Evolutionary conservation across 73 alveolate species (phyloP), one percentile per base, ranked within the genome.

Genomic region (Durusdinium trenchii): DNA sequence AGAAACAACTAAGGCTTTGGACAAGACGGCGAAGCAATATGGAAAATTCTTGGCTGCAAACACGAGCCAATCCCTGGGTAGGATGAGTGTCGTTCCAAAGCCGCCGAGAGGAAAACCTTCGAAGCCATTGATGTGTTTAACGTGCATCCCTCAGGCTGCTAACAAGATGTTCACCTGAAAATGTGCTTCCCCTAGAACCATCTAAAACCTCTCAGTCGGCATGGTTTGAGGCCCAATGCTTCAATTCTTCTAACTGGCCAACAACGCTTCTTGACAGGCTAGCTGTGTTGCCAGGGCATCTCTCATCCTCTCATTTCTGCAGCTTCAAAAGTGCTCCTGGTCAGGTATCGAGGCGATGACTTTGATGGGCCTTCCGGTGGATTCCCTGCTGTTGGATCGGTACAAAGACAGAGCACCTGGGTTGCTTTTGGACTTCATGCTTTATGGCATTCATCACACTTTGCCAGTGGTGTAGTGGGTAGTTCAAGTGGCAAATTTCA

Each of bases 301-400:
- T 10, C 76, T 12, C 76, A 6, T 40, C 18, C n/a, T n/a, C n/a
- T n/a, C n/a, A n/a, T n/a, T n/a, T n/a, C n/a, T n/a, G n/a, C n/a
- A n/a, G n/a, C n/a, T n/a, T n/a, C n/a, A n/a, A n/a, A n/a, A n/a
- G 43, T 4, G 76, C 76, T 62, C 76, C 76, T 62, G 76, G 76
- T 23, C 76, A 62, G 76, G 76, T 4, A 12, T 6, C 6, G 76
- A 62, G 76, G 76, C 76, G 38, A 62, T 62, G 76, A 23, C 32
- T 4, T 62, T 6, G 18, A 62, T 62, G 76, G 76, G 76, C 76
- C 16, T 62, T 4, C 76, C 76, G 38, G 76, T 62, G 76, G 76
- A 62, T 40, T 5, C 18, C 18, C 5, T 62, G 76, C 18, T 62
- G 40, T 4, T 62, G 6, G 40, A 12, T 40, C 18, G 32, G 76